Base-by-base conservation (phyloP, 768 basidiomycete species). In the Exsudoporus frostii region DNA sequence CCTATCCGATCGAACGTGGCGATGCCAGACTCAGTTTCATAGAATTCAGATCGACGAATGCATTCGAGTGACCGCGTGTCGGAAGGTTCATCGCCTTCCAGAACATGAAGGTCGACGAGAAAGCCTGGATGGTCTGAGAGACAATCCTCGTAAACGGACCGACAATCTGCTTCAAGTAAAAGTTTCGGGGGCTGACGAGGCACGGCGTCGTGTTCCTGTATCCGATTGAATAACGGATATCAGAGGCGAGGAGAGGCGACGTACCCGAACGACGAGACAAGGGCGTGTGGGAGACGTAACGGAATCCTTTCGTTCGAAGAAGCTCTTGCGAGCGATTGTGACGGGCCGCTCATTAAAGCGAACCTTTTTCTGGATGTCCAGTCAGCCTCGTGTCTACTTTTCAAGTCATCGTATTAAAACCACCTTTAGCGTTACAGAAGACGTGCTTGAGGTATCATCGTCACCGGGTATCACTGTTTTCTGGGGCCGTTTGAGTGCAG, bases 71-170 rank as follows among this genome's bases (percentile, higher is more conserved):
- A 11, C 39, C 48, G 57, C 48, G 45, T 53, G 47, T 59, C 19
- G 15, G 43, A 33, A 25, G 30, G 34, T 44, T 51, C 53, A 15
- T 54, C 44, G 51, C 61, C 43, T 33, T 58, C 60, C 7, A 67
- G 48, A n/a, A 54, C 45, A 5, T 59, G 44, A 30, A 63, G 33
- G 51, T 67, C 67, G 9, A 40, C 40, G 5, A 57, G 34, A 47
- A 64, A 58, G 1, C 50, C 54, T 3, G 59, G 53, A 54, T 64
- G 40, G 17, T 61, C 55, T 7, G 61, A 60, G 11, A 64, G 51
- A 50, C 65, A 69, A 13, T 69, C 68, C 46, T 71, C 68, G 33
- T 69, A 69, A 15, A 67, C 40, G 11, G 69, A 69, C 8, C 9
- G 30, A 14, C 44, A 40, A 37, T 69, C 67, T 37, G 45, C 24